Percentiles rank a stretch among this genome's conserved stretches.
phyloP scores from a whole-genome alignment of 805 yeast genomes.

The Metschnikowia similis region DNA sequence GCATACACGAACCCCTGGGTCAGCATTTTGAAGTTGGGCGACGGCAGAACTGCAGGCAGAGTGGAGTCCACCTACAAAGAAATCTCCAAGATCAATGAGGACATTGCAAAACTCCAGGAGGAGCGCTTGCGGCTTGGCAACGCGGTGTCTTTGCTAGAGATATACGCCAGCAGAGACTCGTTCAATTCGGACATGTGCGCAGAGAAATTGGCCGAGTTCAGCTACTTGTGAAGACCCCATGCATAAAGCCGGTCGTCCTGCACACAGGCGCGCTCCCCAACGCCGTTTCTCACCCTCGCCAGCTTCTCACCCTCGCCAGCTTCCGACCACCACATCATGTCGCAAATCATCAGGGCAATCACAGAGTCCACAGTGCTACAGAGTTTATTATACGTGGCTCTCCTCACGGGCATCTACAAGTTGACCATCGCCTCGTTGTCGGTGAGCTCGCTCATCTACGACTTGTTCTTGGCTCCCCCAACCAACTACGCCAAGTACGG shows the following conservation, averaged over 20 bases:
- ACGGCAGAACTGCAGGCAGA: conserved; percentile 21
- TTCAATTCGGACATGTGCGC: conserved; percentile 35
- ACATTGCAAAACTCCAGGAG: conserved; percentile 24
- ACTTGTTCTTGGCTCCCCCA: conserved; percentile 61
- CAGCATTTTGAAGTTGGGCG: conserved; percentile 24
- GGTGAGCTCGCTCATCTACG: conserved; percentile 50
- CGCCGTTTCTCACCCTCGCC: neutral
- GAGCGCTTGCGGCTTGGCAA: conserved; percentile 19
- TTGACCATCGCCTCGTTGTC: conserved; percentile 49
- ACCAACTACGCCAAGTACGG: conserved; percentile 66
- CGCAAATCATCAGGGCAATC: conserved; percentile 3
- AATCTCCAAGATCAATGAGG: conserved; percentile 21
- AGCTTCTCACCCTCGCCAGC: neutral
- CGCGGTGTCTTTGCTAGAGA: conserved; percentile 12
- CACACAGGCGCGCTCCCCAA: neutral
- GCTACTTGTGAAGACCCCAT: conserved; percentile 25
- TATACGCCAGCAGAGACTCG: conserved; percentile 28
- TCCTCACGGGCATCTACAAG: conserved; percentile 63
- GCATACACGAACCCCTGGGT: conserved; percentile 29
- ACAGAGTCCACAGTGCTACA: conserved; percentile 15
- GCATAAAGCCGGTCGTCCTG: neutral
- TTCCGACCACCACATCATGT: neutral
- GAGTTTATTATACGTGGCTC: conserved; percentile 24
- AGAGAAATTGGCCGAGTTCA: conserved; percentile 49
- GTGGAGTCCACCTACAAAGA: conserved; percentile 26